Evolutionary conservation across 768 basidiomycete genomes (phyloP), one percentile per base, ranked within the genome.

Genomic region (Suillus decipiens): DNA sequence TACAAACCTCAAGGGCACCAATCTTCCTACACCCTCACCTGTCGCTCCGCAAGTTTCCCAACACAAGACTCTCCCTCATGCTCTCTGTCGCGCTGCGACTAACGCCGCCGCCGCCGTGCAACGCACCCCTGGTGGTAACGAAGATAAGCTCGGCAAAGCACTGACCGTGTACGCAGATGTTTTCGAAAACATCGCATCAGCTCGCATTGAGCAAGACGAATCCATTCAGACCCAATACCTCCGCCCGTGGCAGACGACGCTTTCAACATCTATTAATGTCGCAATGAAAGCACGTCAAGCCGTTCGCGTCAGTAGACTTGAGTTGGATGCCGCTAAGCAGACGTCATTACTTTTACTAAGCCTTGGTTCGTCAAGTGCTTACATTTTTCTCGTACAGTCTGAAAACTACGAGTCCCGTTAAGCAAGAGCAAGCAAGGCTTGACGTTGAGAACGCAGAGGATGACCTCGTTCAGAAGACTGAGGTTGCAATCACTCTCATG

Each of bases 41-140:
- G 70, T 86, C 50, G 76, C 87, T 0, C 80, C 86, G 2, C 82
- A 85, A 28, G 77, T 80, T 2, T 72, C 79, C 33, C 89, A 89
- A 70, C 95, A 95, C 81, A 99, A 99, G 87, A 99, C 97, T 0
- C 89, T 99, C 59, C 93, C 97, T 0, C 97, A 99, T 69, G 96
- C 97, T 0, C 85, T 99, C 59, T 84, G 88, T 22, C 90, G 97
- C 58, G 89, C 96, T 0, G 87, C 95, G 0, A 83, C 86, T 42
- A 71, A 78, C 10, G 92, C 88, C 0, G 82, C 87, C 2, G 73
- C 73, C 6, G 76, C 78, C 12, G 70, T 90, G 36, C 76, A 78
- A n/a, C 65, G 68, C 2, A 78, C 80, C 1, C 80, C 81, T 33
- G 76, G 80, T 6, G 81, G 79, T 31, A 77, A 80, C 1, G 83